Evolutionary conservation across 2,329 filamentous ascomycete genomes (phyloP), one percentile per base, ranked within the genome.

Genomic region (Aspergillus intermedius): DNA sequence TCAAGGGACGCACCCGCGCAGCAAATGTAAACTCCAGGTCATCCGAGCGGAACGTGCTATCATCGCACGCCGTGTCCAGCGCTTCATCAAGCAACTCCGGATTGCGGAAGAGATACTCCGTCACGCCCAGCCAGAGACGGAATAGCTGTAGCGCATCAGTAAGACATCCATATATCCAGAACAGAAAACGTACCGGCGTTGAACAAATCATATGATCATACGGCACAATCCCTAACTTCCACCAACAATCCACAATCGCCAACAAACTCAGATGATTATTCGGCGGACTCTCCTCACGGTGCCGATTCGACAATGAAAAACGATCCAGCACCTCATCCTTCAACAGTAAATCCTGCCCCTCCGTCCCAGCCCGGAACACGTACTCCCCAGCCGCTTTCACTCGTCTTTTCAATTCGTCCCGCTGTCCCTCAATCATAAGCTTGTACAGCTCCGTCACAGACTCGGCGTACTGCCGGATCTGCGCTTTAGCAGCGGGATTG

Each of bases 191-290:
- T 63, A 84, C 81, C 44, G 93, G 93, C 35, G 93, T 98, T 47
- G 90, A 95, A 74, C 93, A 98, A 58, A 98, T 94, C 91, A 98
- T 98, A 75, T 98, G 94, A 70, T 98, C 91, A 69, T 98, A 98
- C 0, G 93, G 93, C 43, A 94, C 87, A 60, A 96, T 98, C 30
- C 84, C 87, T 42, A 97, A 79, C 57, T 88, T 88, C 65, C 88
- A 93, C 93, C 93, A 98, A 72, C 91, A 97, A 73, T 98, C 93
- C 40, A 97, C 94, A 82, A 98, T 98, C 42, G 91, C 93, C 41
- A 98, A 78, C 49, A 98, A 77, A 65, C 85, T 91, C 25, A 98
- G 79, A 69, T 98, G 94, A 66, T 93, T 98, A 72, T 98, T 98
- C 2, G 64, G 67, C 46, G 86, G 88, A 17, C 88, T 80, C 51